These are phyloP conservation scores for Mallotus japonicus DNA, from an alignment of 441 rosid species.

Conservation along the genomic window DNA sequence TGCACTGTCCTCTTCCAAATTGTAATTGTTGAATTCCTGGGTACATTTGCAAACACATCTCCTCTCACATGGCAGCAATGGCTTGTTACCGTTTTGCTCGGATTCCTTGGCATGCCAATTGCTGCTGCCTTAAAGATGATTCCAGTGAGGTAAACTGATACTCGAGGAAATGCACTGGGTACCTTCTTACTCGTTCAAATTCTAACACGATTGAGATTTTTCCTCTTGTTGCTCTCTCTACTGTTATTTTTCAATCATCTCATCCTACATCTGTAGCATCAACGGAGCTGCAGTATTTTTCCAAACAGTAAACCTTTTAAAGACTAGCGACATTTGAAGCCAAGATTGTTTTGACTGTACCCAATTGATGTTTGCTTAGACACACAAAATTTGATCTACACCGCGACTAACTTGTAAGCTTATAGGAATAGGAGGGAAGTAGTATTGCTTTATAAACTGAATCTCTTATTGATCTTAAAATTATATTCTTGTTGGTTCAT, in stretches of 20 bases:
- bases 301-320: conserved; percentile 2
- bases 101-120: conserved; percentile 79
- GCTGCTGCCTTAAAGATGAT: conserved; percentile 65
- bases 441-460: not conserved
- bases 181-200: conserved; percentile 13
- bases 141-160: conserved; percentile 39
- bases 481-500: not conserved
- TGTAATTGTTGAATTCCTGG: conserved; percentile 65
- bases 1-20: conserved; percentile 62
- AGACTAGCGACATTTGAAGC: conserved; percentile 12
- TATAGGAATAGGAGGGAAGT: not conserved
- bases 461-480: not conserved
- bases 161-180: conserved; percentile 11
- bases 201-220: not conserved
- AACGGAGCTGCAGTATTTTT: not conserved
- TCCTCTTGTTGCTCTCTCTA: not conserved
- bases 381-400: not conserved
- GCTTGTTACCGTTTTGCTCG: conserved; percentile 51
- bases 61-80: conserved; percentile 56
- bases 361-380: conserved; percentile 13
- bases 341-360: conserved; percentile 12
- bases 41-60: conserved; percentile 65
- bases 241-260: not conserved
- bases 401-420: not conserved
- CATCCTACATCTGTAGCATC: conserved; percentile 13